Conservation (phyloP, 2,329 filamentous ascomycete genomes). For the Periconia digitata region DNA sequence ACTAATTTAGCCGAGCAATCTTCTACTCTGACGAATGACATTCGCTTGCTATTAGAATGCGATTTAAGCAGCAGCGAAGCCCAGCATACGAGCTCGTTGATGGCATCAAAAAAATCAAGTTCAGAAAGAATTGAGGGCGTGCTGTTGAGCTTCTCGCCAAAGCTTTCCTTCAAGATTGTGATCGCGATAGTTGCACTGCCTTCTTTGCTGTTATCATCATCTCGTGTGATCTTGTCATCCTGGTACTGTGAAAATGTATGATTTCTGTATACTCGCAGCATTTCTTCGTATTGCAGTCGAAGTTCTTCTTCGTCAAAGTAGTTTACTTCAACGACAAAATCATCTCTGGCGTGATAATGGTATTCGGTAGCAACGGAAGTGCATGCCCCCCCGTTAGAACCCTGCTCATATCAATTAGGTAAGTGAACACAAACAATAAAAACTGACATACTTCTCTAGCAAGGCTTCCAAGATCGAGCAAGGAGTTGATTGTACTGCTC, state of each 20-base stretch:
- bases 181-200: too few relatives aligned
- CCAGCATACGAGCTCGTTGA: too few relatives aligned
- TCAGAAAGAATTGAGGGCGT: too few relatives aligned
- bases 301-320: conserved; percentile 22
- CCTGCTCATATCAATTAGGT: neutral
- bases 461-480: conserved; percentile 46
- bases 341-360: conserved; percentile 38
- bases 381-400: conserved; percentile 45
- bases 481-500: conserved; percentile 54
- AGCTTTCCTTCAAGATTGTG: too few relatives aligned
- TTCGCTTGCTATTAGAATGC: too few relatives aligned
- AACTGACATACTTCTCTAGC: conserved; percentile 48
- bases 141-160: too few relatives aligned
- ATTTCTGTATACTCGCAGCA: conserved; percentile 44
- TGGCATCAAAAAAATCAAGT: too few relatives aligned
- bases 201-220: too few relatives aligned
- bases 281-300: conserved; percentile 34
- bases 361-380: conserved; percentile 55
- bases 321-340: conserved; percentile 35
- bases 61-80: too few relatives aligned
- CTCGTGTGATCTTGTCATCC: conserved; percentile 5
- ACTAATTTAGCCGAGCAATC: conserved; percentile 43
- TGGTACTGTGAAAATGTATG: conserved; percentile 18
- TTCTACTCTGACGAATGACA: conserved; percentile 32
- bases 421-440: conserved; percentile 13